Base-by-base conservation (phyloP, 768 basidiomycete species). In the Gautieria morchelliformis region DNA sequence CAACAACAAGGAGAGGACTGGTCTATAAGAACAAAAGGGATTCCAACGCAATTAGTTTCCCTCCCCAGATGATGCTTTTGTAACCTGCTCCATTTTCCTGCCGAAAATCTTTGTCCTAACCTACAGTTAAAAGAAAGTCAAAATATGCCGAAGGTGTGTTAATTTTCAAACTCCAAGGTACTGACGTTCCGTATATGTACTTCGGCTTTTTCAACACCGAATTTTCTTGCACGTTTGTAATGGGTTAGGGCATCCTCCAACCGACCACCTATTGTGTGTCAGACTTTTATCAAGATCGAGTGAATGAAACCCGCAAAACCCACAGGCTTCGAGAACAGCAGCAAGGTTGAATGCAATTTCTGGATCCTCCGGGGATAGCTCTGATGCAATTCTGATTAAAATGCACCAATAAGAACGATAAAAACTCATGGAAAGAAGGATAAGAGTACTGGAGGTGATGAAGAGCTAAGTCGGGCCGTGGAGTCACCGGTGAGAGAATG, bases 261-360 rank as follows among this genome's bases (percentile, higher is more conserved):
- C 58, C 79, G 78, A 49, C 87, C 89, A 65, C 83, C 89, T 92
- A 70, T 58, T 60, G 59, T 63, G 62, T 71, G 67, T 32, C 39
- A 56, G 45, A 51, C 27, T 27, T 2, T 5, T 10, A 45, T 45
- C 40, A 42, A 37, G 15, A 33, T 52, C n/a, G n/a, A n/a, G 59
- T 30, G 40, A n/a, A 47, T 35, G 27, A 27, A 27, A 37, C 35
- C 35, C 35, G 35, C 8, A 58, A 32, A 55, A 77, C 84, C 64
- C 63, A 89, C 91, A 81, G 56, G 91, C 90, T 83, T 93, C 91
- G 59, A 93, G 77, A 64, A 93, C 89, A 46, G 89, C 91, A 52
- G 87, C 91, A 58, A 91, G 80, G 73, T 93, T 93, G 77, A 92
- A 93, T 15, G 88, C 84, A 65, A 93, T 90, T 69, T 93, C 91